Percentiles rank a stretch among this genome's conserved stretches.
These are phyloP conservation scores for Nicotiana paniculata DNA, from an alignment of 257 asterid species.

Conservation along the genomic window DNA sequence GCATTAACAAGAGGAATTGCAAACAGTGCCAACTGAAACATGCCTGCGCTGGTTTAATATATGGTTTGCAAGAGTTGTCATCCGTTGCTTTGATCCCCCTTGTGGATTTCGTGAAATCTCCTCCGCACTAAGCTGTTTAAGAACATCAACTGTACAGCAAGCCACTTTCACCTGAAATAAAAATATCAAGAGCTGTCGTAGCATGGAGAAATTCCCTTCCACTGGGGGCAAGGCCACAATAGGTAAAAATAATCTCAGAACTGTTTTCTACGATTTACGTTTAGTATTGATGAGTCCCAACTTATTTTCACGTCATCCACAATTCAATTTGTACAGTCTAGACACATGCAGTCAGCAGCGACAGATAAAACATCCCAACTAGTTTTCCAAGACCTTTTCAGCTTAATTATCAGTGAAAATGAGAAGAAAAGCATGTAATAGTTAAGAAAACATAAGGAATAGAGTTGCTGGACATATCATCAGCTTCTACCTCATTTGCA, in stretches of 20 bases:
- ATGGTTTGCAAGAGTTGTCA: constrained; percentile 84
- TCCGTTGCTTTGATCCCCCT: constrained; percentile 82
- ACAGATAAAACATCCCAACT: neutral
- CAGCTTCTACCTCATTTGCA: constrained; percentile 63
- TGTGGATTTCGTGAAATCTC: constrained; percentile 81
- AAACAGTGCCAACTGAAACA: constrained; percentile 12
- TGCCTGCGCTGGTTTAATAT: constrained; percentile 73
- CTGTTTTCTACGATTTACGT: neutral
- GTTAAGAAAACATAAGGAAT: constrained; percentile 1
- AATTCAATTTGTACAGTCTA: neutral
- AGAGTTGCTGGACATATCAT: constrained; percentile 7
- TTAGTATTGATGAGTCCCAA: neutral
- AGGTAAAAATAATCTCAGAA: neutral
- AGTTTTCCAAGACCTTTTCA: neutral
- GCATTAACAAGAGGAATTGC: neutral
- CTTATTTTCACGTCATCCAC: neutral
- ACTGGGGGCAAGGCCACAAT: neutral
- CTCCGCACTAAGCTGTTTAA: constrained; percentile 92
- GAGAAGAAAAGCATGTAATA: neutral
- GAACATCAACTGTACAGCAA: constrained; percentile 78
- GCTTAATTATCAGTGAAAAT: neutral
- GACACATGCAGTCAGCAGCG: neutral
- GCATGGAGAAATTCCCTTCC: neutral
- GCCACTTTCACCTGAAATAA: constrained; percentile 68
- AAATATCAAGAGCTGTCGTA: constrained; percentile 7